Evolutionary conservation across 2,329 filamentous ascomycete species (phyloP), one percentile per base, ranked within the genome.

Genomic region (Pyricularia grisea): DNA sequence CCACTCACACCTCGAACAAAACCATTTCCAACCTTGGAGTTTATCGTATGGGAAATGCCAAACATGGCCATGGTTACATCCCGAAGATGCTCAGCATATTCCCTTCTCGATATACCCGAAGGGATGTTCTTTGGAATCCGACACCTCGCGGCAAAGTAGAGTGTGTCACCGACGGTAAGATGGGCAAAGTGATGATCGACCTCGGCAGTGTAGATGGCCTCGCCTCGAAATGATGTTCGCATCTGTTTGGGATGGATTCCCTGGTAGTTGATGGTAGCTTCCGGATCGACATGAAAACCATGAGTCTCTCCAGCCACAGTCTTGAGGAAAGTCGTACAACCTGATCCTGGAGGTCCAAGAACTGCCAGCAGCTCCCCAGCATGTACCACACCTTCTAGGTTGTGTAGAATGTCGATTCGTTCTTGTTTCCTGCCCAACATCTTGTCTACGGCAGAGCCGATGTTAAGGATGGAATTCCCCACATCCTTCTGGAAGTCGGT

Each of bases 131-230:
- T 82, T 33, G 84, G 74, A 86, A 85, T 2, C 90, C 89, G 66
- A 89, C 86, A 10, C 69, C 90, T 85, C 6, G 92, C 91, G 25
- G 92, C 92, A 71, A 94, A 94, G 69, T 87, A 89, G 65, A 94
- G 83, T 1, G 92, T 95, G 74, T 94, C 90, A 67, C 91, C 91
- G 61, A 94, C 92, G 1, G 87, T 89, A 73, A 95, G 79, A 79
- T 89, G 86, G 12, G 91, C 90, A 75, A 94, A 94, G 78, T 94
- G 91, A 12, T 17, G 55, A n/a, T 36, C 65, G n/a, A 92, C 89
- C 77, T 95, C 92, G 70, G 91, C 91, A 0, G 91, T 94, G 80
- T 95, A 95, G 77, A 95, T 94, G 71, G 91, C 91, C 79, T 96
- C 92, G 72, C 92, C 92, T 30, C 91, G 89, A 80, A 94, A 93